Conservation (phyloP, 139 green algal species). For the Coelastrella sp. region DNA sequence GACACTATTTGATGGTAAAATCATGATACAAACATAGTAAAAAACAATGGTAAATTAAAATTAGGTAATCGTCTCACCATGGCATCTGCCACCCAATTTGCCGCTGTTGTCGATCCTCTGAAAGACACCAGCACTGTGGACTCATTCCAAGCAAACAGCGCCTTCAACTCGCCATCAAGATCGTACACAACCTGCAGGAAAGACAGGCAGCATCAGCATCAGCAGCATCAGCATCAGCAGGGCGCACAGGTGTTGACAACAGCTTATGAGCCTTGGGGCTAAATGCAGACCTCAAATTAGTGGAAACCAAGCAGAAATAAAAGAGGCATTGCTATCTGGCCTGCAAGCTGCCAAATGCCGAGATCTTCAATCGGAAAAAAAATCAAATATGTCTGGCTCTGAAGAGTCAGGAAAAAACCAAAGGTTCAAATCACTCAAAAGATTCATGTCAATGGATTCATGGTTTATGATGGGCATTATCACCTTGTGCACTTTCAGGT, state of each 20-base stretch:
- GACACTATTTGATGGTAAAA: too few species aligned
- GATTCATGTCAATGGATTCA: too few species aligned
- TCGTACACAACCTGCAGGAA: constrained; percentile 37
- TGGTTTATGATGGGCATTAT: not conserved
- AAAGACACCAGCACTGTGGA: constrained; percentile 58
- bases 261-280: not conserved
- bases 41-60: too few species aligned
- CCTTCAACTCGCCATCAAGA: constrained; percentile 36
- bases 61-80: constrained; percentile 41
- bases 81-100: constrained; percentile 64
- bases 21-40: too few species aligned
- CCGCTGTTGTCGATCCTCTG: constrained; percentile 49
- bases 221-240: not conserved
- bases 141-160: constrained; percentile 56
- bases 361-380: too few species aligned
- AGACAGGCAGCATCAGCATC: not conserved
- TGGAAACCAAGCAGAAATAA: too few species aligned
- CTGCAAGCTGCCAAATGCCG: too few species aligned
- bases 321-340: too few species aligned
- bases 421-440: too few species aligned
- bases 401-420: too few species aligned
- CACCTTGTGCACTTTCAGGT: constrained; percentile 43
- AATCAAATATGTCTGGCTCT: too few species aligned
- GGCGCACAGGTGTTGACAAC: not conserved
- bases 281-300: too few species aligned